These are phyloP conservation scores for Spirogloea muscicola DNA, from an alignment of 139 green algal species.

Conservation along the genomic window DNA sequence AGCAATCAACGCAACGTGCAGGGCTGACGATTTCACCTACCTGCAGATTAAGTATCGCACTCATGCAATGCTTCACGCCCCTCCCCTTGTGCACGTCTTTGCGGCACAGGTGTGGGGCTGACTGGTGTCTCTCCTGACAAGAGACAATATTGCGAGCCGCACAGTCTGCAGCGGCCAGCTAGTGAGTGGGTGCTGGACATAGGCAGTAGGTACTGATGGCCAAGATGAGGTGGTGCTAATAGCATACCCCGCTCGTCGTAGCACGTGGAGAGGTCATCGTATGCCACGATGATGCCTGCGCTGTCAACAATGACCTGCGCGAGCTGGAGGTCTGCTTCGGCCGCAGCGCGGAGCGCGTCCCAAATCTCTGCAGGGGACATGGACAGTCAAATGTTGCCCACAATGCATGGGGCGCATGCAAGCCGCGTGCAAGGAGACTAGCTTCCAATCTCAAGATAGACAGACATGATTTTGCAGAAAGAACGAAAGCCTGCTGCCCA, in stretches of 20 bases:
- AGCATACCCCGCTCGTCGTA: constrained; percentile 5
- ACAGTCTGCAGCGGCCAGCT: no score
- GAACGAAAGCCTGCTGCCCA: no score
- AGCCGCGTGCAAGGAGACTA: not conserved
- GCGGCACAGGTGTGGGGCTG: not conserved
- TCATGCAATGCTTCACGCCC: not conserved
- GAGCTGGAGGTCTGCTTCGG: not conserved
- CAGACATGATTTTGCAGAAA: not conserved
- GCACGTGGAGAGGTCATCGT: not conserved
- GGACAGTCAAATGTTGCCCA: not conserved
- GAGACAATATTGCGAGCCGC: not conserved
- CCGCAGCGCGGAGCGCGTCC: constrained; percentile 1
- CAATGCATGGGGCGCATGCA: not conserved
- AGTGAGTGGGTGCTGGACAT: no score
- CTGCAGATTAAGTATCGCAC: not conserved
- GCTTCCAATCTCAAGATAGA: not conserved
- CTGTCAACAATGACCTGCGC: constrained; percentile 11
- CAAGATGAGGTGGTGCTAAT: not conserved
- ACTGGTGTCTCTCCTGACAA: not conserved
- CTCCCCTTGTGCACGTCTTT: not conserved
- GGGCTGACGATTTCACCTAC: not conserved
- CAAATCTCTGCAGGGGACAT: constrained; percentile 5
- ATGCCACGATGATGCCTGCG: not conserved
- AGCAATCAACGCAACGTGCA: not conserved
- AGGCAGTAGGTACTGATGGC: not conserved